These are phyloP conservation scores for Corymbia maculata DNA, from an alignment of 345 rosid genomes.

Conservation along the genomic window DNA sequence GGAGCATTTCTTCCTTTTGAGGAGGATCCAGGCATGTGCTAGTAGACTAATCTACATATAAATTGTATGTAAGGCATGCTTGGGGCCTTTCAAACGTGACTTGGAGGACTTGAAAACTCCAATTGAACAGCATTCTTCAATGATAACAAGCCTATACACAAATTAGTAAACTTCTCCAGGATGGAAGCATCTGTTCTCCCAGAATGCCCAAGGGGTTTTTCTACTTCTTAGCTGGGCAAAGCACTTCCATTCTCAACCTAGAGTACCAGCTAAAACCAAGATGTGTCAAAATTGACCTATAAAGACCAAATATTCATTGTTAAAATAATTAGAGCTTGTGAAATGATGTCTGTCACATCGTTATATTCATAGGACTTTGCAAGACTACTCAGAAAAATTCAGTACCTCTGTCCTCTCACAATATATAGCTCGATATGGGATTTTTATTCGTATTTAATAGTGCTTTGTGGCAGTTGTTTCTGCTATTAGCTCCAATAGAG, in stretches of 20 bases:
- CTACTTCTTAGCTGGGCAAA: not conserved
- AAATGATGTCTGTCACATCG: not conserved
- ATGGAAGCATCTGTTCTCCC: not conserved
- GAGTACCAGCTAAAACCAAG: not conserved
- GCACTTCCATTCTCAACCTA: not conserved
- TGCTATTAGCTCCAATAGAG: not conserved
- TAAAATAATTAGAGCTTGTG: not conserved
- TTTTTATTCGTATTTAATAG: not conserved
- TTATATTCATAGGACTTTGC: not conserved
- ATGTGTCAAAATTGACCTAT: not conserved
- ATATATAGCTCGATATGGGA: not conserved
- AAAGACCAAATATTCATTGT: not conserved
- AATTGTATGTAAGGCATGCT: not conserved
- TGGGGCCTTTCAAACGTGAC: not conserved
- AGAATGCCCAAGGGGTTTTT: not conserved
- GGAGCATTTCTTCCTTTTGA: not conserved
- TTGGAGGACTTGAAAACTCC: not conserved
- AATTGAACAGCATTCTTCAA: not conserved
- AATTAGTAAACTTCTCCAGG: not conserved
- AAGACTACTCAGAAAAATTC: not conserved
- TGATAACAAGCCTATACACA: not conserved
- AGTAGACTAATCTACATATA: not conserved
- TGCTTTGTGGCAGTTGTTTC: not conserved
- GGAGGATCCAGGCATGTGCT: not conserved
- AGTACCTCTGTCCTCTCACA: not conserved